phyloP scores from a whole-genome alignment of 169 alveolate species.

The Plasmodium malariae region DNA sequence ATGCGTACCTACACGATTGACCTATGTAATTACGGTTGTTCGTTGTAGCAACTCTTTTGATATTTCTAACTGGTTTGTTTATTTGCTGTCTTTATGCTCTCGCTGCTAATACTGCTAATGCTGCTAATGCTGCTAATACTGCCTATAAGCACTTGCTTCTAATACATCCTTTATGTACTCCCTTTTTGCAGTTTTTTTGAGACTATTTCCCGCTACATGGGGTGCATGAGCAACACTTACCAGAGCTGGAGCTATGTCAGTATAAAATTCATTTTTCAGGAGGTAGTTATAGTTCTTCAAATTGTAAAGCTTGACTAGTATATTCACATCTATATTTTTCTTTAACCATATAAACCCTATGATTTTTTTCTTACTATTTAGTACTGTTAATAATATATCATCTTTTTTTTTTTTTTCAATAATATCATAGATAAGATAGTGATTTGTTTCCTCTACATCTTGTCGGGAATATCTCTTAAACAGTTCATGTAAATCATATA shows the following conservation, averaged over 20 bases:
- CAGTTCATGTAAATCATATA: slow-evolving; percentile 63
- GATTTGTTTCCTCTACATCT: neutral
- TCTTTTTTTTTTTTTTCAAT: slow-evolving; percentile 50
- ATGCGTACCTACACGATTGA: too few species aligned
- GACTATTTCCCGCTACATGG: too few species aligned
- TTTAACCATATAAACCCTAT: slow-evolving; percentile 48
- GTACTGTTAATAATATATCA: slow-evolving; percentile 34
- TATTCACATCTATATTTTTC: slow-evolving; percentile 55
- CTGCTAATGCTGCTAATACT: too few species aligned
- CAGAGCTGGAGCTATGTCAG: neutral
- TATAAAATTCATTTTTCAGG: slow-evolving; percentile 7
- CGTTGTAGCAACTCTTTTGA: too few species aligned
- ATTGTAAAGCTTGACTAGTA: slow-evolving; percentile 38
- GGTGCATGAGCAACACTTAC: too few species aligned
- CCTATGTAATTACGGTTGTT: too few species aligned
- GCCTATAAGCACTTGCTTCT: neutral
- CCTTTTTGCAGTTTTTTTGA: neutral
- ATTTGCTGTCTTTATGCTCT: too few species aligned
- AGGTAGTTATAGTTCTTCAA: slow-evolving; percentile 47
- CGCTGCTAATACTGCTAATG: too few species aligned
- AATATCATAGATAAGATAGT: slow-evolving; percentile 41
- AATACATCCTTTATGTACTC: neutral
- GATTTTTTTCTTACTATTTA: slow-evolving; percentile 50
- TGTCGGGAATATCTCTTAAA: slow-evolving; percentile 21
- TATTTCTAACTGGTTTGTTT: too few species aligned